Evolutionary conservation across 1,139 yeast genomes (phyloP).

Genomic region (Taphrina confusa): DNA sequence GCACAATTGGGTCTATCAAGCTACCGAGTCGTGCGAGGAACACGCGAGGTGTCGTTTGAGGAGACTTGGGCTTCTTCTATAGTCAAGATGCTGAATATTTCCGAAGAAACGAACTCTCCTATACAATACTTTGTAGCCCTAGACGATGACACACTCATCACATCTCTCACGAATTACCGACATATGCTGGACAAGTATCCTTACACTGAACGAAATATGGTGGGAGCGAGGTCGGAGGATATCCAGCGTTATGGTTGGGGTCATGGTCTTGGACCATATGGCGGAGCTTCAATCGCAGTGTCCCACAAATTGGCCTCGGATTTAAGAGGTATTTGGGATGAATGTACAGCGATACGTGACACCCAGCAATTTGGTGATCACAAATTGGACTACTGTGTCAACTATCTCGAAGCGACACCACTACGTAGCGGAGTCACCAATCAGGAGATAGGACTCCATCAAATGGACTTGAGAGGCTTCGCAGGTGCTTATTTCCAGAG

Average conservation of each 20-base stretch:
- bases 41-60: slow-evolving; percentile 8
- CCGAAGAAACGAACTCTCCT: neutral
- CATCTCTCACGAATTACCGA: slow-evolving; percentile 2
- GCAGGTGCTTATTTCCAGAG: slow-evolving; percentile 8
- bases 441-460: slow-evolving; percentile 4
- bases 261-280: slow-evolving; percentile 10
- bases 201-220: neutral
- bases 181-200: slow-evolving; percentile 15
- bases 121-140: neutral
- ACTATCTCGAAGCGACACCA: neutral
- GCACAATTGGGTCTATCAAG: slow-evolving; percentile 2
- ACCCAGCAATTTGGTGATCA: slow-evolving; percentile 10
- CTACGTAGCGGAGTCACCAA: neutral
- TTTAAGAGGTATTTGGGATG: neutral
- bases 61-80: slow-evolving; percentile 8
- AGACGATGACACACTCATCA: slow-evolving; percentile 7
- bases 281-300: slow-evolving; percentile 6
- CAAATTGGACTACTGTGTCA: slow-evolving; percentile 3
- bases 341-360: slow-evolving; percentile 1
- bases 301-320: slow-evolving; percentile 1
- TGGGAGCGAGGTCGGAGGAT: slow-evolving; percentile 8
- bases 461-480: neutral
- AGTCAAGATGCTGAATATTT: neutral
- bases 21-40: neutral
- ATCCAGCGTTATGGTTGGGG: slow-evolving; percentile 19